Percentiles rank a stretch among this genome's conserved stretches.
Evolutionary conservation across 306 rosid species (phyloP).

Genomic region (Aeschynomene evenia): DNA sequence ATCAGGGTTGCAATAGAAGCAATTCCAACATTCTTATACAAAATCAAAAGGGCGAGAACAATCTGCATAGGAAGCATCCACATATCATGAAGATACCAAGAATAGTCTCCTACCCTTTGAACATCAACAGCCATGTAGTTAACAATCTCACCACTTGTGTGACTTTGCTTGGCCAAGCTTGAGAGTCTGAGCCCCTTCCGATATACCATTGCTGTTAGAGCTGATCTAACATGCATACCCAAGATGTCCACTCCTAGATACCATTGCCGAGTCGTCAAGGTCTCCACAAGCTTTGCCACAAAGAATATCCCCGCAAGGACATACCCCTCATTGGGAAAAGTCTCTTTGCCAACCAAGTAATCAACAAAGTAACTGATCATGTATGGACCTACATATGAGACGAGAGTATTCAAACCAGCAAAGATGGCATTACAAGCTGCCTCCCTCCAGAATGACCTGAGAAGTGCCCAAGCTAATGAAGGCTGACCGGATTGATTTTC

Average conservation of each 20-base stretch:
- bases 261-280: constrained; percentile 93
- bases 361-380: constrained; percentile 97
- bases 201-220: constrained; percentile 94
- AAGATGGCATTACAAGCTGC: constrained; percentile 91
- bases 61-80: constrained; percentile 99
- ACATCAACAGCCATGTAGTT: constrained; percentile 99
- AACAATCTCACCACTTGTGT: constrained; percentile 95
- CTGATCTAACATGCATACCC: constrained; percentile 98
- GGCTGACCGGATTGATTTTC: constrained; percentile 60
- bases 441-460: constrained; percentile 91
- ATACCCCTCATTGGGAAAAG: constrained; percentile 86
- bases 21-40: constrained; percentile 96
- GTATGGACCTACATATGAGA: constrained; percentile 93
- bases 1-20: constrained; percentile 87
- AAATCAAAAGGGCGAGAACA: constrained; percentile 86
- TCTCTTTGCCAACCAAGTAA: constrained; percentile 82
- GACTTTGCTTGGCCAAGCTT: constrained; percentile 90
- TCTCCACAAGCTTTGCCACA: constrained; percentile 87
- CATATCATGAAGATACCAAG: constrained; percentile 97
- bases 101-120: constrained; percentile 92
- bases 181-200: constrained; percentile 89
- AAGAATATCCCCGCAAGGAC: constrained; percentile 87
- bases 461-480: constrained; percentile 91
- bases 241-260: constrained; percentile 95
- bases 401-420: constrained; percentile 91